Evolutionary conservation across 2,329 filamentous ascomycete species (phyloP).

Genomic region (Daldinia sp.): DNA sequence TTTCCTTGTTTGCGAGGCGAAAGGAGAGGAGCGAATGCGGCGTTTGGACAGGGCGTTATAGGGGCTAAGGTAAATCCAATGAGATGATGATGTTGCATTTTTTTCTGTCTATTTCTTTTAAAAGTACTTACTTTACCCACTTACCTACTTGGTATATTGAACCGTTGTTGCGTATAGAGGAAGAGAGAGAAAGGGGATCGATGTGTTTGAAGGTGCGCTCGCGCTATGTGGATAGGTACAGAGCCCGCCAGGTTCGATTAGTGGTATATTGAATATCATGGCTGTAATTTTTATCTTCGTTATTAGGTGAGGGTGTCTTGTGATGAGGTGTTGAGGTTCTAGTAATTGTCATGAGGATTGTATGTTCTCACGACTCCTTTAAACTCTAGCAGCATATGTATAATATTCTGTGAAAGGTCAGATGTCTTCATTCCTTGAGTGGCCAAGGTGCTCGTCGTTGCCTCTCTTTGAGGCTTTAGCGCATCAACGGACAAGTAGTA

Average conservation of each 20-base stretch:
- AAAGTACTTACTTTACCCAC: background rate
- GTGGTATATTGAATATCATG: slow-evolving; percentile 10
- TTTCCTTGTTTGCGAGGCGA: slow-evolving; percentile 1
- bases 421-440: no score
- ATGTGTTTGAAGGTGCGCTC: background rate
- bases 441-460: no score
- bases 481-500: no score
- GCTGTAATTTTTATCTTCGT: slow-evolving; percentile 1
- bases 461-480: no score
- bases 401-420: no score
- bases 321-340: background rate
- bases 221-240: background rate
- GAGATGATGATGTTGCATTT: slow-evolving; percentile 12
- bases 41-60: slow-evolving; percentile 1
- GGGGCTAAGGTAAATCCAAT: slow-evolving; percentile 2
- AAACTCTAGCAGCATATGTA: no score
- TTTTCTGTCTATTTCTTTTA: background rate
- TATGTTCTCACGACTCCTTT: background rate
- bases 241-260: slow-evolving; percentile 2
- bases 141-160: background rate
- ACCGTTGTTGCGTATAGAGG: background rate
- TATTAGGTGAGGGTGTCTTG: background rate
- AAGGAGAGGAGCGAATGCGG: background rate
- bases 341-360: background rate
- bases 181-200: background rate